Conservation (phyloP, 169 alveolate genomes). For the Fabrea salina region DNA sequence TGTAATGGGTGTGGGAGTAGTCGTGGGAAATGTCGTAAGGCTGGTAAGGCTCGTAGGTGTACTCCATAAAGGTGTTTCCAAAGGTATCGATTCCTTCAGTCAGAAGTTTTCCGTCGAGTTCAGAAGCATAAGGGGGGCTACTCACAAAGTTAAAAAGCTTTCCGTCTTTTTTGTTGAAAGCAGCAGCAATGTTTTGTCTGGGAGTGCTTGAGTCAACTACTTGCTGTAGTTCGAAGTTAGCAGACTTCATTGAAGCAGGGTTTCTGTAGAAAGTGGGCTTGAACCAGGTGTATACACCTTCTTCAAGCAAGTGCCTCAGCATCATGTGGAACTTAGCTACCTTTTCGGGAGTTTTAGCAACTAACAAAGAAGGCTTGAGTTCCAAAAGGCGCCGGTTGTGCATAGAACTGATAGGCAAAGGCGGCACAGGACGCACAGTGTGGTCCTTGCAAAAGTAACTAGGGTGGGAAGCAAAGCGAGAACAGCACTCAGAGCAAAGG, state of each 20-base stretch:
- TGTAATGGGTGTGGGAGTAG: neutral
- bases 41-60: neutral
- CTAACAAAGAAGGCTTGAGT: neutral
- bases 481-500: slow-evolving; percentile 18
- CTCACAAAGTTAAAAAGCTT: slow-evolving; percentile 8
- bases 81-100: neutral
- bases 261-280: neutral
- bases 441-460: neutral
- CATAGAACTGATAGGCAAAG: neutral
- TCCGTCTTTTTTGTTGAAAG: neutral
- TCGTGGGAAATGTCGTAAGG: slow-evolving; percentile 10
- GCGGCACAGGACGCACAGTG: neutral
- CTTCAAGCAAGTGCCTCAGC: neutral
- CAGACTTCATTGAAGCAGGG: neutral
- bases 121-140: neutral
- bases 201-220: neutral
- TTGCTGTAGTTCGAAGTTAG: slow-evolving; percentile 6
- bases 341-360: slow-evolving; percentile 2
- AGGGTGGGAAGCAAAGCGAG: slow-evolving; percentile 1
- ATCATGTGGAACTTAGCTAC: slow-evolving; percentile 25
- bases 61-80: slow-evolving; percentile 11
- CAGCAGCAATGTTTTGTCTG: neutral
- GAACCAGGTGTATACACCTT: slow-evolving; percentile 27
- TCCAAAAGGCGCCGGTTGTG: neutral
- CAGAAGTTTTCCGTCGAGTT: neutral